Conservation (phyloP, 129 eudicot genomes). For the Rutidosis leptorrhynchoides region DNA sequence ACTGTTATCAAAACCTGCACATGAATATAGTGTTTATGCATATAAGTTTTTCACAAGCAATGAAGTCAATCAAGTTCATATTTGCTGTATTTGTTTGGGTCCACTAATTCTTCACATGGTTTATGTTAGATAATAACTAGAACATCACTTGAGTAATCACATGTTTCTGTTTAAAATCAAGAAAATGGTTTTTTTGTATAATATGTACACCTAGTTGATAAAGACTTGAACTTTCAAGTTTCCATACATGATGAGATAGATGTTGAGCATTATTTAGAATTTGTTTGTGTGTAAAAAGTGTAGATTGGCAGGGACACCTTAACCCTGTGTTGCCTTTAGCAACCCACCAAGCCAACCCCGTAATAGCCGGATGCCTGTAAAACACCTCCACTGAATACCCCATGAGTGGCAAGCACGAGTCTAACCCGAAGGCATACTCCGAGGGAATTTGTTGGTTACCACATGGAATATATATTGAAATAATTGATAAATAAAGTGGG, state of each 20-base stretch:
- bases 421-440: too few relatives aligned
- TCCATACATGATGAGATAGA: constrained; percentile 29
- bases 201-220: constrained; percentile 3
- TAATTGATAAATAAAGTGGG: constrained; percentile 22
- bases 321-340: too few relatives aligned
- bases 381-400: too few relatives aligned
- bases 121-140: constrained; percentile 35
- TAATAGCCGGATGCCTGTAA: too few relatives aligned
- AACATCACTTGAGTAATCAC: constrained; percentile 38
- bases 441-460: constrained; percentile 19
- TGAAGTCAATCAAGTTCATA: constrained; percentile 44
- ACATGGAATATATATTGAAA: constrained; percentile 25
- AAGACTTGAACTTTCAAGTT: constrained; percentile 10
- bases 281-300: too few relatives aligned
- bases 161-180: constrained; percentile 33
- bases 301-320: too few relatives aligned
- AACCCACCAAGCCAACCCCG: too few relatives aligned
- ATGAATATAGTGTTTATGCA: constrained; percentile 26
- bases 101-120: constrained; percentile 45
- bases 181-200: constrained; percentile 25
- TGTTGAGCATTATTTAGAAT: constrained; percentile 27
- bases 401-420: too few relatives aligned
- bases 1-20: constrained; percentile 27
- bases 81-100: constrained; percentile 33
- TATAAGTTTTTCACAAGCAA: constrained; percentile 17